These are phyloP conservation scores for Aspergillus novofumigatus DNA, from an alignment of 2,329 filamentous ascomycete species.

Conservation along the genomic window DNA sequence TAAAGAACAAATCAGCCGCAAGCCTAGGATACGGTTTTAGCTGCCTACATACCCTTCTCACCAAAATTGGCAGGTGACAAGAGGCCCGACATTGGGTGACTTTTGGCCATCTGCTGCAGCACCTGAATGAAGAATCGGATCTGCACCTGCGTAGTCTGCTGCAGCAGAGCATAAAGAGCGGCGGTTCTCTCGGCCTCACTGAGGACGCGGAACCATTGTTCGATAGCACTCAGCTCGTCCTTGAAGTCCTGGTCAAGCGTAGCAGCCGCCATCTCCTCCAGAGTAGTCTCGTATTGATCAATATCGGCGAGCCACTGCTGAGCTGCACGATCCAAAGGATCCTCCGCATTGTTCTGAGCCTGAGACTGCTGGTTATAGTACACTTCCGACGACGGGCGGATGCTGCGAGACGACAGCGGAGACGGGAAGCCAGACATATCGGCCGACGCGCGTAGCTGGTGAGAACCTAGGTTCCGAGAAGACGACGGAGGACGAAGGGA, in stretches of 20 bases:
- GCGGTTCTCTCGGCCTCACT: conserved; percentile 96
- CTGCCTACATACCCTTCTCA: conserved; percentile 71
- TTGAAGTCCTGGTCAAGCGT: conserved; percentile 99
- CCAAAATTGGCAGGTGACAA: conserved; percentile 88
- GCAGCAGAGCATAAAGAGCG: conserved; percentile 87
- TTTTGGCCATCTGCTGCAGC: conserved; percentile 97
- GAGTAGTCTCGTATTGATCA: conserved; percentile 96
- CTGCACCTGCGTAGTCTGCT: conserved; percentile 98
- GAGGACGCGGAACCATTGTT: conserved; percentile 98
- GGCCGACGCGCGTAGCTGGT: conserved; percentile 88
- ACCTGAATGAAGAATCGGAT: conserved; percentile 99
- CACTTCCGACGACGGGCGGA: conserved; percentile 91
- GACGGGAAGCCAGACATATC: conserved; percentile 85
- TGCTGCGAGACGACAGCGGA: conserved; percentile 68
- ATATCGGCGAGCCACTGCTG: conserved; percentile 99
- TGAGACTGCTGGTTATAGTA: conserved; percentile 74
- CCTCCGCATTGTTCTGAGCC: conserved; percentile 67
- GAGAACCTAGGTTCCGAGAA: conserved; percentile 70
- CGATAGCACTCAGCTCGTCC: conserved; percentile 96
- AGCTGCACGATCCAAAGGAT: conserved; percentile 86
- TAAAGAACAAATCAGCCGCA: conserved; percentile 35
- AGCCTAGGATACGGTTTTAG: neutral
- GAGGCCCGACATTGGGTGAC: conserved; percentile 92
- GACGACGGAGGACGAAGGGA: conserved; percentile 81
- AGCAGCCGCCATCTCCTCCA: conserved; percentile 98